Percentiles rank a stretch among this genome's conserved stretches.
Conservation (phyloP, 2,329 filamentous ascomycete species). For the Alternaria incomplexa region DNA sequence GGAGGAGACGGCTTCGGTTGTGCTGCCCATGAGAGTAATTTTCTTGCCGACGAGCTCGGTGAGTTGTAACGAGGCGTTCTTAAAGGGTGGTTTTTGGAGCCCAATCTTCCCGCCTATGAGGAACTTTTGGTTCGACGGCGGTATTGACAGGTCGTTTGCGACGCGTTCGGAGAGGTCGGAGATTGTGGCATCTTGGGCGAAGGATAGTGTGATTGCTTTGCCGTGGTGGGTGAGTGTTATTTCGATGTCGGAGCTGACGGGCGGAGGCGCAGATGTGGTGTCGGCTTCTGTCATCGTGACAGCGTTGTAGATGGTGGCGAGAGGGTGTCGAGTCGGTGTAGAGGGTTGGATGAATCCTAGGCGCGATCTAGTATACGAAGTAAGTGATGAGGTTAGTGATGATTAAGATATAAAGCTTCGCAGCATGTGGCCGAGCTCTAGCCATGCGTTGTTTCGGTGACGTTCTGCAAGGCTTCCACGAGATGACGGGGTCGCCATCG, state of each 20-base stretch:
- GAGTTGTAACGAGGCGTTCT: conserved; percentile 61
- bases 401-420: conserved; percentile 39
- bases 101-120: conserved; percentile 68
- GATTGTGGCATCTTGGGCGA: conserved; percentile 60
- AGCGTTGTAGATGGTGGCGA: not conserved
- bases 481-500: conserved; percentile 28
- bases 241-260: conserved; percentile 26
- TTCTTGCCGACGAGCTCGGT: conserved; percentile 62
- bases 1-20: conserved; percentile 64
- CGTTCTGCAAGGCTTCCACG: conserved; percentile 46
- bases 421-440: conserved; percentile 25
- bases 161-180: conserved; percentile 66
- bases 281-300: conserved; percentile 21
- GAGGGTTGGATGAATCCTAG: not conserved
- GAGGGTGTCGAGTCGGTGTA: not conserved
- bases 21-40: conserved; percentile 70
- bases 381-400: conserved; percentile 31
- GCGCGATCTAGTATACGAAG: conserved; percentile 8
- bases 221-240: conserved; percentile 64
- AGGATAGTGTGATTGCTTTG: conserved; percentile 55
- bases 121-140: conserved; percentile 70
- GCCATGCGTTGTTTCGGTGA: conserved; percentile 33
- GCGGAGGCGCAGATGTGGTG: conserved; percentile 8
- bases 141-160: conserved; percentile 63
- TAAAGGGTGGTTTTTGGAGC: conserved; percentile 69